These are phyloP conservation scores for Phyllosticta citrichinensis DNA, from an alignment of 2,329 filamentous ascomycete genomes.

Conservation along the genomic window DNA sequence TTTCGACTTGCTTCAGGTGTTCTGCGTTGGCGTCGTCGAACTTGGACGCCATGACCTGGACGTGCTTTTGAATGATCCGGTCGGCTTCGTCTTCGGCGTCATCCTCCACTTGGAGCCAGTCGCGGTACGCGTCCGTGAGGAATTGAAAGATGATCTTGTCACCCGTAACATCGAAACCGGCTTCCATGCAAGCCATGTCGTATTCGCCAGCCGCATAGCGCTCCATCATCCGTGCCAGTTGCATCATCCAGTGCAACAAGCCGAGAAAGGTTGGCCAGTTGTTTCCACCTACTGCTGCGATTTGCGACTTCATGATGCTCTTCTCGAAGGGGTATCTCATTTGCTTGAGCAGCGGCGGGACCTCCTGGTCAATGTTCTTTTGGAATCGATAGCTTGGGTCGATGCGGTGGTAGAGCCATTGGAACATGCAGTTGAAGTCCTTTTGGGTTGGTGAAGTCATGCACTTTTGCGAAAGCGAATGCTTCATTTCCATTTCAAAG, in stretches of 20 bases:
- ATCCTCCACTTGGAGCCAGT: constrained; percentile 77
- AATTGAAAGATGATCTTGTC: constrained; percentile 95
- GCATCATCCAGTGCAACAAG: constrained; percentile 98
- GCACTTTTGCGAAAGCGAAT: constrained; percentile 80
- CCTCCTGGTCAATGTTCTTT: constrained; percentile 91
- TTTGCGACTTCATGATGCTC: constrained; percentile 92
- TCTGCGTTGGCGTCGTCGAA: constrained; percentile 80
- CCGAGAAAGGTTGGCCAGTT: constrained; percentile 96
- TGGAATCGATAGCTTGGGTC: constrained; percentile 89
- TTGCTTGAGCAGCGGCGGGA: constrained; percentile 85
- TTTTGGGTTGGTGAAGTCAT: constrained; percentile 94
- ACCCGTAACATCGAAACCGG: constrained; percentile 74
- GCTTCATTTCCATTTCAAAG: constrained; percentile 97
- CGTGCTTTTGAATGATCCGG: constrained; percentile 73
- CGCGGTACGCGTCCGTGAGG: constrained; percentile 76
- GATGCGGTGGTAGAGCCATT: constrained; percentile 94
- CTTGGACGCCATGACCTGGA: constrained; percentile 75
- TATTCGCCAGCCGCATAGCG: constrained; percentile 69
- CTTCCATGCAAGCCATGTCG: constrained; percentile 81
- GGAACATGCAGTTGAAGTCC: constrained; percentile 96
- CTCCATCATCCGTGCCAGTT: constrained; percentile 88
- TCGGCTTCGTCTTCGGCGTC: constrained; percentile 74
- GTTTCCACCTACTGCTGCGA: constrained; percentile 87
- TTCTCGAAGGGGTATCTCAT: constrained; percentile 91
- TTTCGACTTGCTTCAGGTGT: constrained; percentile 72